Base-by-base conservation (phyloP, 192 early-diverging fungal genomes). In the Backusella westeae region DNA sequence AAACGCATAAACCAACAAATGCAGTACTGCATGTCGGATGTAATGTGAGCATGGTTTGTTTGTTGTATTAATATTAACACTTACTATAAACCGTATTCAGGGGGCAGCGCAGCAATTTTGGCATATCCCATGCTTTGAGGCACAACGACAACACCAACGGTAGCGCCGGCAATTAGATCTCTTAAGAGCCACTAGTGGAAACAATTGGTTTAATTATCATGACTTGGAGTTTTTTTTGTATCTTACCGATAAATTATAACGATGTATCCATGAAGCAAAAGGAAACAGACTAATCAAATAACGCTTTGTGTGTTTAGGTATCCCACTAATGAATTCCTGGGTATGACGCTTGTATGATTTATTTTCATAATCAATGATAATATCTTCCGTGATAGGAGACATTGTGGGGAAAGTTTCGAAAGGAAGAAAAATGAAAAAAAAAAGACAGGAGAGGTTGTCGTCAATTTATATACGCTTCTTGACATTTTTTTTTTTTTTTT, bases 121-220 rank as follows among this genome's bases (percentile, higher is more conserved):
- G 94, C 91, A 74, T 94, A 92, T 1, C 90, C 90, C 89, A 91
- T 87, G 67, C 84, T 83, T 75, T 95, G 93, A 17, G 93, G 94
- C 36, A 95, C 87, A 67, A 93, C 90, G 17, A 95, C 87, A 3
- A 93, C 80, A n/a, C 90, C 92, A 29, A 94, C 89, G 0, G 94
- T 94, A 23, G 91, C 34, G 41, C 93, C 94, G 26, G 94, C 94
- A 78, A 94, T 86, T 8, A 85, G 39, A 77, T 90, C 89, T 17
- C 84, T 79, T 21, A 85, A n/a, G 9, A 87, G 76, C 89, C 89
- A 90, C 36, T 81, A 41, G n/a, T 49, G 17, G 38, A 39, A 39
- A 10, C 9, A 39, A 39, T 39, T 39, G 9, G 9, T 39, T 39
- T 9, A 39, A 10, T 8, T 10, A 10, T 39, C 38, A 39, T 39